Percentiles rank a stretch among this genome's conserved stretches.
Evolutionary conservation across 768 basidiomycete species (phyloP).

Genomic region (Suillus sp.): DNA sequence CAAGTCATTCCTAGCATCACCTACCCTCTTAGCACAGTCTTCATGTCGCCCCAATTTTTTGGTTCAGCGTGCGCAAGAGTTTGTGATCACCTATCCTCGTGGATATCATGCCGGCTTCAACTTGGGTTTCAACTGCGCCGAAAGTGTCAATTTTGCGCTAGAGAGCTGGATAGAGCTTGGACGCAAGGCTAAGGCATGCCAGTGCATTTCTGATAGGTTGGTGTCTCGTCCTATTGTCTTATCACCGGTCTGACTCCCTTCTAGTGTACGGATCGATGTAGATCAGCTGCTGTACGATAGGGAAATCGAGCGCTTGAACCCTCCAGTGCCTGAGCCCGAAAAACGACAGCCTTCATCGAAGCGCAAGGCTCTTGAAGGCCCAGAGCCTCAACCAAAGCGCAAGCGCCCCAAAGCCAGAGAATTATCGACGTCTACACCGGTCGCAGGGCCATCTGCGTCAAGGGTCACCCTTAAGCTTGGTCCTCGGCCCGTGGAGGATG

Average conservation of each 20-base stretch:
- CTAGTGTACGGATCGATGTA: conserved; percentile 91
- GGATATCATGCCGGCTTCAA: conserved; percentile 99
- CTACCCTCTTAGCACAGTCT: conserved; percentile 74
- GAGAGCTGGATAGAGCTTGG: conserved; percentile 94
- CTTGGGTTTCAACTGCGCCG: conserved; percentile 93
- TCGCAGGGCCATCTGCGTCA: conserved; percentile 38
- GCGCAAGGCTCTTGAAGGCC: conserved; percentile 37
- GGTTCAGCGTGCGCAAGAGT: conserved; percentile 93
- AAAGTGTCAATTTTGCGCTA: conserved; percentile 95
- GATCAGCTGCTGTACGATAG: conserved; percentile 78
- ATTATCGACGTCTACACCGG: conserved; percentile 7
- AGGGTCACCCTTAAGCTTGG: conserved; percentile 69
- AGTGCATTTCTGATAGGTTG: conserved; percentile 75
- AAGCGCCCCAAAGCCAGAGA: conserved; percentile 29
- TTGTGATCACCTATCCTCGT: conserved; percentile 91
- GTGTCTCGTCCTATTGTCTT: conserved; percentile 12
- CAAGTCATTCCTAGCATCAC: conserved; percentile 94
- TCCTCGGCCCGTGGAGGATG: conserved; percentile 59
- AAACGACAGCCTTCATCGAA: conserved; percentile 33
- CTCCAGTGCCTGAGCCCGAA: not conserved
- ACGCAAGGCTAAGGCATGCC: conserved; percentile 72
- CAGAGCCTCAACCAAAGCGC: conserved; percentile 30
- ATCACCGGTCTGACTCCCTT: conserved; percentile 14
- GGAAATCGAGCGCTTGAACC: conserved; percentile 45
- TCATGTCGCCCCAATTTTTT: conserved; percentile 83